These are phyloP conservation scores for Aspergillus olivimuriae DNA, from an alignment of 495 filamentous ascomycete species.

Conservation along the genomic window DNA sequence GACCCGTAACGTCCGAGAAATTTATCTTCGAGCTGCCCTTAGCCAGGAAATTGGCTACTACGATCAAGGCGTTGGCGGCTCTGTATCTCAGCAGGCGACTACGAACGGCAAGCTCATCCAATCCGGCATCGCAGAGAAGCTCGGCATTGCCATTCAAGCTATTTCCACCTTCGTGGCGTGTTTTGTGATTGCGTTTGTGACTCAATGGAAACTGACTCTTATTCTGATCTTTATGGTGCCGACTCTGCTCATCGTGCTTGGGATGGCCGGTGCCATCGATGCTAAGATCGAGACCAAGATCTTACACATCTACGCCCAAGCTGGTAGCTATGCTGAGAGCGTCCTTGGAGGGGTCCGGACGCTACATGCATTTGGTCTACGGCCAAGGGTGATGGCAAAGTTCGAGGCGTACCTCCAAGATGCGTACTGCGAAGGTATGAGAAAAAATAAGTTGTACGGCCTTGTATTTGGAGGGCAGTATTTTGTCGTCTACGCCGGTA, in stretches of 20 bases:
- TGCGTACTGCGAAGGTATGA: neutral
- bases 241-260: constrained; percentile 3
- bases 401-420: constrained; percentile 8
- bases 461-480: constrained; percentile 8
- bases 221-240: constrained; percentile 13
- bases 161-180: constrained; percentile 25
- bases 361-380: constrained; percentile 10
- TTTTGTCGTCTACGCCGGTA: constrained; percentile 10
- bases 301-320: constrained; percentile 8
- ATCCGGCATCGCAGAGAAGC: constrained; percentile 26
- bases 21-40: constrained; percentile 65
- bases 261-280: constrained; percentile 42
- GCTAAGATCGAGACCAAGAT: constrained; percentile 1
- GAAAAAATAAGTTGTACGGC: neutral
- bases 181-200: constrained; percentile 21
- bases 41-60: constrained; percentile 79
- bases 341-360: constrained; percentile 9
- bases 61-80: constrained; percentile 70
- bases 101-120: constrained; percentile 29
- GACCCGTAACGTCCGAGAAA: constrained; percentile 63
- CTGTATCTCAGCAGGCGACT: constrained; percentile 75
- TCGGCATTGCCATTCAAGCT: constrained; percentile 23
- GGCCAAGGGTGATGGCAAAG: constrained; percentile 3
- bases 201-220: constrained; percentile 26
- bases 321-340: constrained; percentile 12